Evolutionary conservation across 1,284 basidiomycete genomes (phyloP), one percentile per base, ranked within the genome.

Genomic region (Pyrrhoderma noxium): DNA sequence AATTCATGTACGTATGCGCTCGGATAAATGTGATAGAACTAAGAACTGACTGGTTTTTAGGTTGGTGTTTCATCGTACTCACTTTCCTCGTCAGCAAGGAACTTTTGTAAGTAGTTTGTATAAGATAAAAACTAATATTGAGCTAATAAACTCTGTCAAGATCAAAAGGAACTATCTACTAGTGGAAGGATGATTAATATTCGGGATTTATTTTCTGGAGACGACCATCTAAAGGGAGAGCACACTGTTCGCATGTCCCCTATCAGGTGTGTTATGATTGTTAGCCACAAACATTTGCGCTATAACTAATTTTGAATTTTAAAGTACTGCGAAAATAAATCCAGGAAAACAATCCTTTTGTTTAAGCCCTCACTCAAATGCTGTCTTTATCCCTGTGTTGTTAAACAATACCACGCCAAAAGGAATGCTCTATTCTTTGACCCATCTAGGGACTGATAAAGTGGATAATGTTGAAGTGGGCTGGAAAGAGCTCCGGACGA

Each of bases 221-320:
- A 70, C 51, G 45, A 70, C 1, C 87, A 92, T 63, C 73, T 94
- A n/a, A 76, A 85, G 34, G 91, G 90, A 19, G 87, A 92, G 66
- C 89, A 93, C 62, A 93, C 90, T 1, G 84, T 94, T 48, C 85
- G 86, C 59, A 88, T 93, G 75, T 90, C 90, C 2, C 91, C 91
- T 16, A 89, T 90, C 56, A 85, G 60, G 64, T 61, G 47, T 36
- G 61, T 59, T 51, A 7, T 3, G 9, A 34, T 45, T 43, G 3
- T 8, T 51, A 18, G 11, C 35, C n/a, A 43, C 11, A 41, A 21
- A 50, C 11, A 22, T n/a, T 25, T 23, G 14, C 42, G 52, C 19
- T 45, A 31, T 8, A 27, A 16, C 21, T 35, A 14, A 35, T 43
- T n/a, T 47, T 31, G 19, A 5, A 31, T 5, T 7, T 55, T 54